Percentiles rank a stretch among this genome's conserved stretches.
Conservation (phyloP, 1,284 basidiomycete species). For the Sporisorium sorghi region DNA sequence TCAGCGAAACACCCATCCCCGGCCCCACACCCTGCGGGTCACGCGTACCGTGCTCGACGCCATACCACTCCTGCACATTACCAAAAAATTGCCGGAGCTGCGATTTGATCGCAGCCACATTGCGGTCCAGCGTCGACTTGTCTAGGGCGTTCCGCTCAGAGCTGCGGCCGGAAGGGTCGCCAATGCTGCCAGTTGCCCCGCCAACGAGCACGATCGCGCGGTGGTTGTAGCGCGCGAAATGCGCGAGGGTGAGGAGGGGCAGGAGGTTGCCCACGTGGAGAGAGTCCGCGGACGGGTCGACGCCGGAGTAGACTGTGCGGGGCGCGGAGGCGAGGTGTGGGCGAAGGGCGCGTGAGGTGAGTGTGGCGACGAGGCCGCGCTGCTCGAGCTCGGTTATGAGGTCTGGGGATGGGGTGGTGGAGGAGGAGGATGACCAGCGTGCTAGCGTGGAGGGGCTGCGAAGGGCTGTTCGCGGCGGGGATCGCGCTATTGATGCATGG, state of each 20-base stretch:
- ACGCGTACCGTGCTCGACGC: too few species aligned
- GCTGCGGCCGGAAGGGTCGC: conserved; percentile 91
- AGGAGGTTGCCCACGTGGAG: conserved; percentile 94
- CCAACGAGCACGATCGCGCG: conserved; percentile 74
- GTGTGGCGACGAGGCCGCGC: conserved; percentile 46
- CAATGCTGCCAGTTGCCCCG: conserved; percentile 94
- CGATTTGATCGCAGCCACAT: conserved; percentile 77
- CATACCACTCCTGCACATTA: conserved; percentile 74
- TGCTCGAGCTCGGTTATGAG: conserved; percentile 39
- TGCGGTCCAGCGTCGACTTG: conserved; percentile 75
- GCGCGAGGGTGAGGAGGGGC: conserved; percentile 85
- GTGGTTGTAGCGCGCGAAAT: conserved; percentile 87
- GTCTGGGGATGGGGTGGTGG: neutral
- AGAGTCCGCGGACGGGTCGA: conserved; percentile 90
- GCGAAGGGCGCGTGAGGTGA: conserved; percentile 49
- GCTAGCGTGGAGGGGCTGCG: neutral
- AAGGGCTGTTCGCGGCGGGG: neutral
- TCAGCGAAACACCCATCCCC: conserved; percentile 47
- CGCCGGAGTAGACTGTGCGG: conserved; percentile 82
- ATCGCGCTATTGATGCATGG: neutral
- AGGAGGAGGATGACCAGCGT: neutral
- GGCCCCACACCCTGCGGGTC: conserved; percentile 6
- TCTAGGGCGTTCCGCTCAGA: conserved; percentile 83
- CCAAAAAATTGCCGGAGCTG: conserved; percentile 81
- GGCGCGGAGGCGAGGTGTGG: conserved; percentile 21